Evolutionary conservation across 73 alveolate species (phyloP).

Genomic region (Paramecium primaurelia): DNA sequence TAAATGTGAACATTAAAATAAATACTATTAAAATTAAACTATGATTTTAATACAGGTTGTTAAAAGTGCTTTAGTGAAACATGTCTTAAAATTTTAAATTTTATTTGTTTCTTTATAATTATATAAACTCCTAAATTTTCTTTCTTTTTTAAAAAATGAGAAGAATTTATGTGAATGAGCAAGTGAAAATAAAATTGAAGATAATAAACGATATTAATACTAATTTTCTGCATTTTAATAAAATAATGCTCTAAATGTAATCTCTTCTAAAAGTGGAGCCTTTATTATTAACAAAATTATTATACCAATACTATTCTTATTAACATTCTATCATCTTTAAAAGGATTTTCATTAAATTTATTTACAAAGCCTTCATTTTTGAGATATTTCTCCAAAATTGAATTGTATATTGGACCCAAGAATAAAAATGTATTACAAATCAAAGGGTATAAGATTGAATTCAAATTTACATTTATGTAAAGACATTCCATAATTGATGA

Average conservation of each 20-base stretch:
- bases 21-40: not conserved
- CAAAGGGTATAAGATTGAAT: not conserved
- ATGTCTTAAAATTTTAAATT: not conserved
- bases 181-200: not conserved
- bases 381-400: not conserved
- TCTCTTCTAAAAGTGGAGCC: constrained; percentile 39
- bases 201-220: not conserved
- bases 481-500: not conserved
- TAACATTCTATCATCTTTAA: not conserved
- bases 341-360: not conserved
- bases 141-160: not conserved
- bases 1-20: not conserved
- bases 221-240: not conserved
- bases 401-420: not conserved
- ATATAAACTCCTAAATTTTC: not conserved
- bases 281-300: not conserved
- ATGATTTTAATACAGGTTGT: not conserved
- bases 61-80: not conserved
- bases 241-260: not conserved
- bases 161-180: not conserved
- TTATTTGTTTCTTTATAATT: not conserved
- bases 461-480: not conserved
- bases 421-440: not conserved
- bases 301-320: not conserved
- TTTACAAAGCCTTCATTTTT: not conserved